Evolutionary conservation across 345 rosid species (phyloP).

Genomic region (Eucalyptus coolabah): DNA sequence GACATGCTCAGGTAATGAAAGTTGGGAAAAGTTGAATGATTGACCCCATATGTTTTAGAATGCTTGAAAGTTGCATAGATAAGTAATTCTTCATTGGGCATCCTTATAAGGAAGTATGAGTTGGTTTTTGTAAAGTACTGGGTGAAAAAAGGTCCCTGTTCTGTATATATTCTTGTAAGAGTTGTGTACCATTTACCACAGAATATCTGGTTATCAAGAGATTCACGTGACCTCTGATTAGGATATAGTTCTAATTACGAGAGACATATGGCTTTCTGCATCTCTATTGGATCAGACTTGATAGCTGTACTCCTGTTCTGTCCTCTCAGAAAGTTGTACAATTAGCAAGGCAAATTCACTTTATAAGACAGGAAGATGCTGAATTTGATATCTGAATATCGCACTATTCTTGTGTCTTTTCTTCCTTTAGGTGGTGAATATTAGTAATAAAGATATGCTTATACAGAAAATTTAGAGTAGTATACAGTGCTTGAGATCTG

Average conservation of each 20-base stretch:
- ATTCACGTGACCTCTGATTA: background rate
- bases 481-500: background rate
- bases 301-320: background rate
- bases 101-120: background rate
- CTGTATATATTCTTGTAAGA: background rate
- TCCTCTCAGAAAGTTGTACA: background rate
- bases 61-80: background rate
- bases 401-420: background rate
- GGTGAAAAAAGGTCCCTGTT: background rate
- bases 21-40: background rate
- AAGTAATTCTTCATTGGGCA: background rate
- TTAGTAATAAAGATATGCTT: background rate
- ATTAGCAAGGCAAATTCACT: background rate
- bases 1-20: constrained; percentile 13
- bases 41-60: background rate
- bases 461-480: background rate
- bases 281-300: background rate
- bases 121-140: background rate
- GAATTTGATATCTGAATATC: background rate
- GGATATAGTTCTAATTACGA: background rate
- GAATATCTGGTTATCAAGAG: background rate
- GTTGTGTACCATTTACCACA: background rate
- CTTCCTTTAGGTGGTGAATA: background rate
- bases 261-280: background rate
- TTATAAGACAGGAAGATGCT: background rate